Base-by-base conservation (phyloP, 75 land plant genomes). In the Adiantum capillusveneris region DNA sequence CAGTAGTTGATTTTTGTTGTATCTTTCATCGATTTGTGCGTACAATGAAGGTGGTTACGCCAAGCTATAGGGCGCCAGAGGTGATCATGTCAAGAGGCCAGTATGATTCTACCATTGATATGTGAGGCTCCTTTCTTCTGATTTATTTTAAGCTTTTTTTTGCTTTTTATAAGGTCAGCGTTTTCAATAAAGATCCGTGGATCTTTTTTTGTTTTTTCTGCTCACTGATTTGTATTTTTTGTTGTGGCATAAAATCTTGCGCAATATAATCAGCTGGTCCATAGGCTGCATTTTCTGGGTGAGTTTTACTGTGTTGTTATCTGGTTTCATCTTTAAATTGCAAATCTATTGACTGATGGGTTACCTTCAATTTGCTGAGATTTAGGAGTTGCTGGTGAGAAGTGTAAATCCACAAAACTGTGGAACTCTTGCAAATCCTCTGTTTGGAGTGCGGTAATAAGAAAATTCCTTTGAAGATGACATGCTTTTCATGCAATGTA, bases 11-110 rank as follows among this genome's bases (percentile, higher is more conserved):
- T n/a, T n/a, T n/a, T n/a, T n/a, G n/a, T n/a, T n/a, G n/a, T n/a
- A n/a, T n/a, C n/a, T n/a, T n/a, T n/a, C n/a, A n/a, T n/a, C n/a
- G n/a, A n/a, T n/a, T n/a, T n/a, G n/a, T n/a, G n/a, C n/a, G n/a
- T n/a, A n/a, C n/a, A n/a, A n/a, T 34, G 37, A 3, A 72, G 75
- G 75, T 72, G 1, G 75, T 72, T 20, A 72, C 75, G 7, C 75
- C 75, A 31, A 72, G 70, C 42, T 67, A 72, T 67, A 53, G 75
- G n/a, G 75, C 75, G 58, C 75, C 75, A 29, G 75, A 72, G 53
- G 75, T 72, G 48, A 59, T 72, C 20, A 72, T 72, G 75, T 72
- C 75, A 25, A 61, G 58, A 53, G 75, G 75, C 41, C 70, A 72
- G 25, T 72, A 72, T 31, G 58, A 57, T 31, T 72, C 69, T 34